Evolutionary conservation across 352 stramenopile species (phyloP), one percentile per base, ranked within the genome.

Genomic region (Aphanomyces stellatus): DNA sequence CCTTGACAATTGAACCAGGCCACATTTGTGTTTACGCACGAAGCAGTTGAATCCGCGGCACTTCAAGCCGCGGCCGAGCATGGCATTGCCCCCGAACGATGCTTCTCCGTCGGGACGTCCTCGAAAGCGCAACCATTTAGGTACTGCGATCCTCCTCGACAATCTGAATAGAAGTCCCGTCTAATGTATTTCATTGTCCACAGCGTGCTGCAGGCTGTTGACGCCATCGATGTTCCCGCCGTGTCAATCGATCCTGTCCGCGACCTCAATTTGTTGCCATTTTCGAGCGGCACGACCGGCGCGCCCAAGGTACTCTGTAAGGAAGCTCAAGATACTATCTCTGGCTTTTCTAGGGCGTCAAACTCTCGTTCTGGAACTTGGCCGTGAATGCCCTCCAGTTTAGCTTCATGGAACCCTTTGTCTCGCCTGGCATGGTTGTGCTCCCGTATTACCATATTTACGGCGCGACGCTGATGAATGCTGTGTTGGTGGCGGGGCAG

Each of bases 361-460:
- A 96, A 74, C 73, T 98, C 33, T 95, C 76, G 30, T 87, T 96
- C 71, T 67, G 70, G 25, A 98, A 98, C 72, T 77, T 98, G 51
- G 67, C 96, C 19, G 75, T 77, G 2, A 98, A 98, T 69, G 74
- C 96, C 19, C 56, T 96, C 15, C 93, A 98, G 70, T 74, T 88
- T 8, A 57, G 78, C 57, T 65, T 79, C 10, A 78, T 94, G 28
- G 83, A 91, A 56, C 72, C 91, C n/a, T 71, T 83, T n/a, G 64
- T 72, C 31, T 62, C 69, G 33, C 73, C 79, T 42, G 79, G 75
- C 24, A 65, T 96, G 17, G 77, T 71, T 0, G 57, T 93, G 40
- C 75, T 99, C 35, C 94, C 96, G 19, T 97, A 98, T 62, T 98
- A 97, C 79, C 94, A 99, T 69, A 98, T 98, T 64, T 98, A 98